Base-by-base conservation (phyloP, 116 monocot genomes). In the Cymodocea nodosa region DNA sequence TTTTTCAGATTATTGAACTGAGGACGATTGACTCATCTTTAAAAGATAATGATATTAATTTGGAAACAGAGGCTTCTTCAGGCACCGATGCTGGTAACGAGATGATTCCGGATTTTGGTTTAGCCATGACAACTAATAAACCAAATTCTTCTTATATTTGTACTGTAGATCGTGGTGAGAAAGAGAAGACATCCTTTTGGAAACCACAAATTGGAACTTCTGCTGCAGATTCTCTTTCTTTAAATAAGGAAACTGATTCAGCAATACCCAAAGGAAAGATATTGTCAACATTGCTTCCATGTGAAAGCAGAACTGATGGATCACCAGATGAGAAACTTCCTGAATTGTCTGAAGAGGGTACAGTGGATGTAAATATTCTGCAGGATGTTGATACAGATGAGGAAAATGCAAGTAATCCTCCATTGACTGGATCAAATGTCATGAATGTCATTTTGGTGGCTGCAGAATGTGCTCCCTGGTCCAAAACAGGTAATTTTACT, bases 391-490 rank as follows among this genome's bases (percentile, higher is more conserved):
- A 70, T 64, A 19, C 69, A 56, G 73, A 74, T 40, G 75, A 83
- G 69, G 25, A 23, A 14, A 65, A 53, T 56, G 15, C 50, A 39
- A 59, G 7, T 23, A 6, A 12, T 44, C 44, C 59, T 37, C 62
- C 60, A 17, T 71, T 89, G 70, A 82, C 93, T 59, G 84, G 89
- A 23, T 60, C 11, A 12, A 82, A 94, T 80, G 89, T 80, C 73
- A 89, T 94, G 89, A 94, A 94, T 70, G 66, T 94, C 62, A 86
- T 94, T 54, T 20, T 94, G 54, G 86, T 84, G 52, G 75, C 93
- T 50, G 84, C 84, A 73, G 93, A 94, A 78, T 94, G 93, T 64
- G 82, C 86, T 60, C 93, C 89, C 73, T 94, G 86, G 86, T 86
- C 78, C 22, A 94, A 94, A 80, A 86, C 93, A 84, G 93, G 93